Evolutionary conservation across 2,329 filamentous ascomycete genomes (phyloP).

Genomic region (Hypoxylon sp.): DNA sequence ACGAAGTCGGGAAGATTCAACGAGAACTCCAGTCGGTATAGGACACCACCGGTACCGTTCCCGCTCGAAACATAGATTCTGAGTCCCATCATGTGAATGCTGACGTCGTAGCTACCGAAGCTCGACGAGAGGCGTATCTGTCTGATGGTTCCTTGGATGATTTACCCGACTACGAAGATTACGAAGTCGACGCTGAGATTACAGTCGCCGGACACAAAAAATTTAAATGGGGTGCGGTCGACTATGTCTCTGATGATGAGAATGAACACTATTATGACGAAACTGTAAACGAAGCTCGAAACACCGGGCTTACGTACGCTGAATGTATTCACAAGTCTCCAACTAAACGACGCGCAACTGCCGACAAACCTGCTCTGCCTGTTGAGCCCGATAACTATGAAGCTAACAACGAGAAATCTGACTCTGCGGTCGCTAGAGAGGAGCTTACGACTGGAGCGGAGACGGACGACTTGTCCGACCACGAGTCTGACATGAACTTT

Average conservation of each 20-base stretch:
- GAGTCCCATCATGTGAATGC: neutral
- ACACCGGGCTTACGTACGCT: neutral
- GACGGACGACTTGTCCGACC: slow-evolving; percentile 5
- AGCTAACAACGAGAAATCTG: neutral
- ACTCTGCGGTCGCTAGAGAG: neutral
- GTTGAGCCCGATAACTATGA: neutral
- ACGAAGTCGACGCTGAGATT: neutral
- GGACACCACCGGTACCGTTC: slow-evolving; percentile 36
- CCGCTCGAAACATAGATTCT: slow-evolving; percentile 4
- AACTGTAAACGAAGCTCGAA: neutral
- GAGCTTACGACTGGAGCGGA: neutral
- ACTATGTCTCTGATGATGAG: neutral
- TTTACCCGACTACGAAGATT: neutral
- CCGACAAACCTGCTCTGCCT: neutral
- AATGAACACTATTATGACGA: neutral
- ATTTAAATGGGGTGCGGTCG: neutral
- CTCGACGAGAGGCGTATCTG: neutral
- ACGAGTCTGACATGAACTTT: neutral
- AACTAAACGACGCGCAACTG: neutral
- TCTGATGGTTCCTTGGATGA: neutral
- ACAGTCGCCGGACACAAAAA: neutral
- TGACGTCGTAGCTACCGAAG: neutral
- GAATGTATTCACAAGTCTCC: neutral
- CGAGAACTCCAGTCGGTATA: slow-evolving; percentile 60
- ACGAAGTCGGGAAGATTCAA: slow-evolving; percentile 63